Conservation (phyloP, 108 stramenopile species). For the Fragilaria crotonensis region DNA sequence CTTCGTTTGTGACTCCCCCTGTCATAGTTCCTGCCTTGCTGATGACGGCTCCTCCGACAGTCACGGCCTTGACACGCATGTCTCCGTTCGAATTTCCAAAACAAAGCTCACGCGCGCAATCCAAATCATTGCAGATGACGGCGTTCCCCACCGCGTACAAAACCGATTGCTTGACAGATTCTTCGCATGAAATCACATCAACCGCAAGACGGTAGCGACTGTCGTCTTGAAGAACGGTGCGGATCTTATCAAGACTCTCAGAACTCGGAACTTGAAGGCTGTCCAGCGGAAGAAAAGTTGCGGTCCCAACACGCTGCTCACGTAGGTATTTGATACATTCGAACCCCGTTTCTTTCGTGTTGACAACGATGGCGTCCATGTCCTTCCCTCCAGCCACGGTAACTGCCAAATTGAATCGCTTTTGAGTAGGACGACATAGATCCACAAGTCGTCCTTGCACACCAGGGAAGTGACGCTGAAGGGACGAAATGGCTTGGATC, state of each 20-base stretch:
- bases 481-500: conserved; percentile 57
- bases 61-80: conserved; percentile 90
- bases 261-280: conserved; percentile 64
- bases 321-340: conserved; percentile 95
- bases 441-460: conserved; percentile 93
- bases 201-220: conserved; percentile 71
- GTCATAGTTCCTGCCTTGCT: conserved; percentile 98
- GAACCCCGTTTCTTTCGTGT: conserved; percentile 80
- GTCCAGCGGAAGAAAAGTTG: conserved; percentile 95
- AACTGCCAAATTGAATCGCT: conserved; percentile 88
- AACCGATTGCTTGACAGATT: conserved; percentile 73
- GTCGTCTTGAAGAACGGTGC: conserved; percentile 72
- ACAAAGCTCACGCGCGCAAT: conserved; percentile 84
- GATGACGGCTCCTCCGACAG: conserved; percentile 89
- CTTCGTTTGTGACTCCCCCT: conserved; percentile 81
- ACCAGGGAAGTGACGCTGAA: conserved; percentile 87
- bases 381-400: conserved; percentile 95
- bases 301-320: conserved; percentile 86
- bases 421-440: conserved; percentile 90
- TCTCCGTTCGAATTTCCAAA: conserved; percentile 36
- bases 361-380: conserved; percentile 97
- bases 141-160: conserved; percentile 92
- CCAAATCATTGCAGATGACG: conserved; percentile 90
- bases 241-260: conserved; percentile 79
- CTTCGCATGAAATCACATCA: conserved; percentile 89